Base-by-base conservation (phyloP, 495 filamentous ascomycete species). In the Lasiosphaeriaceae sp. region DNA sequence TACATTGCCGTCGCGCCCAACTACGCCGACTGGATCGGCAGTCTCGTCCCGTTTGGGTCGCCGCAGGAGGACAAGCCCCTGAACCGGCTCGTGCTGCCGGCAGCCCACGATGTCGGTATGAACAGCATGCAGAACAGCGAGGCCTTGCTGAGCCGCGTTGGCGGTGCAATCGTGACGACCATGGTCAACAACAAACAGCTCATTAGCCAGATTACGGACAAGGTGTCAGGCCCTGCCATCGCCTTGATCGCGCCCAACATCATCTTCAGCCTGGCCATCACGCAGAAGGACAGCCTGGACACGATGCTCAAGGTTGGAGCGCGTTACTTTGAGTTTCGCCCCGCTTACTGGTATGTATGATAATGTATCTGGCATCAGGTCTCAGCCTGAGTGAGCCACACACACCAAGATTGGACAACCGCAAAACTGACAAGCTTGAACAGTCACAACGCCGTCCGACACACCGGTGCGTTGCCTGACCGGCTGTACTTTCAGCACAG, bases 261-360 rank as follows among this genome's bases (percentile, higher is more conserved):
- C 62, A 72, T 83, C 62, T 67, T 65, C 48, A 73, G 71, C 20
- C 66, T 82, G n/a, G 73, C 80, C 56, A 74, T 82, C 44, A 83
- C 78, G 37, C 80, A 83, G 54, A 83, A 83, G 56, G 77, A 82
- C 56, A 60, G 56, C 35, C 65, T 82, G 3, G 59, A 68, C 24
- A 60, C 69, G 17, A 75, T 82, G 56, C 70, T 83, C 37, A 56
- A 52, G 35, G 71, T 82, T 39, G 80, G 80, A 8, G 77, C 78
- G 0, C 65, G 80, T 19, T 83, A 82, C 63, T 83, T 82, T 46
- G 80, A 82, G 66, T 81, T 81, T 52, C 73, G 80, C 8, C 80
- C 80, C 1, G 79, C 80, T 1, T 72, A 75, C 37, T 68, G 77
- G 37, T 41, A 41, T 41, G 37, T 41, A 41, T 17, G 4, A n/a